Base-by-base conservation (phyloP, 2,329 filamentous ascomycete genomes). In the Elsinoe arachidis region DNA sequence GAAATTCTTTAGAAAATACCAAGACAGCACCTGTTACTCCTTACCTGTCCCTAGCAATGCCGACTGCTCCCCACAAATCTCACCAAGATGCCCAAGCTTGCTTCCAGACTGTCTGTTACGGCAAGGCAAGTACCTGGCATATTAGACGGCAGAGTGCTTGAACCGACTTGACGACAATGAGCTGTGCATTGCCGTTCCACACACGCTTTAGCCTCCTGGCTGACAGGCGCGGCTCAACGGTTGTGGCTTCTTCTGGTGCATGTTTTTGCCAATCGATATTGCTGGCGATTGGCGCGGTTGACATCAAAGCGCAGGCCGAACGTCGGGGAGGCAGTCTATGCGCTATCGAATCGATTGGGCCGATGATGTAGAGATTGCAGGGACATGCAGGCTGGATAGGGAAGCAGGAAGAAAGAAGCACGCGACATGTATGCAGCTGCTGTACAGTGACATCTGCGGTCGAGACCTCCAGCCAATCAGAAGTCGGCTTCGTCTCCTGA, bases 361-460 rank as follows among this genome's bases (percentile, higher is more conserved):
- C 33, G 49, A 53, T 53, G 49, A 53, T 53, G 49, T 19, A 53
- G 49, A 23, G 49, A 53, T 53, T 39, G 49, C 33, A 53, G 33
- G 46, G 15, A 52, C 21, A 21, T 35, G 47, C 33, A 52, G 47
- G 26, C 26, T 10, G 47, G 3, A 19, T 14, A 21, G 47, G 12
- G 21, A 30, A n/a, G 46, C 19, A 34, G 46, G 46, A 23, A 26
- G 41, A 34, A 51, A 21, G 17, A 41, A 43, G 53, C 53, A 55
- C 53, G 39, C 53, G 53, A 55, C 53, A 55, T 54, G 4, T 30
- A 2, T 30, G 26, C 26, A 5, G 26, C 5, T 30, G 46, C 46
- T 35, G 46, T 33, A 34, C 19, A 17, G 33, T 35, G 49, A 53
- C 49, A 38, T 37, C 33, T 53, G 49, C 17, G 49, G 49, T 53